Base-by-base conservation (phyloP, 176 grass and related monocot genomes). In the Bothriochloa decipiens region DNA sequence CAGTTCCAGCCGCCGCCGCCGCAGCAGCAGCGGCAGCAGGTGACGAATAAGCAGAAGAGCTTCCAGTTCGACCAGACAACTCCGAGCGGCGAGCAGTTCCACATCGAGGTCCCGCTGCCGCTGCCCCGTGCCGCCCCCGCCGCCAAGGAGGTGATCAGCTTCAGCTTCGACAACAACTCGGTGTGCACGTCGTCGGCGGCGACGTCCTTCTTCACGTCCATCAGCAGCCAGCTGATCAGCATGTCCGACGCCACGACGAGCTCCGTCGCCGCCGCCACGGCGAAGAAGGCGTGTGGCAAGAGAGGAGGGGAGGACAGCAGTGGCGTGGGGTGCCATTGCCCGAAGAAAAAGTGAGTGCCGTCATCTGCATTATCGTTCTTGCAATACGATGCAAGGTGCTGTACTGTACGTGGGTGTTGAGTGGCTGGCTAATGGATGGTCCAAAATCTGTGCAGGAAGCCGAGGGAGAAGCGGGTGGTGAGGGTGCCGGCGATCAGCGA, bases 401-500 rank as follows among this genome's bases (percentile, higher is more conserved):
- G 2, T 76, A 85, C 22, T n/a, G 16, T 8, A 27, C 9, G 27
- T 70, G 14, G 26, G 53, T 29, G 64, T 42, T 42, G n/a, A n/a
- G n/a, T n/a, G n/a, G n/a, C n/a, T n/a, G n/a, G 55, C 22, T 61
- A 25, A 11, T 17, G 45, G 42, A 62, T 84, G 41, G 18, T 29
- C 20, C 13, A 8, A 25, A 2, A 73, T 26, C 69, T 63, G 25
- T 82, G 37, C 81, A 98, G 96, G 91, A 99, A 95, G 75, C 81
- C 86, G 79, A 96, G 91, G 85, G 87, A 95, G 80, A 99, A 99
- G 78, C 94, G 87, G 71, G 90, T 92, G 70, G 77, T 94, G 50
- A 94, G 88, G 75, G 86, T 99, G 79, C 91, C 89, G 26, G 92
- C 93, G 32, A 86, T 98, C 82, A 92, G 96, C 80, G 92, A 92